phyloP scores from a whole-genome alignment of 495 filamentous ascomycete species.

The Articulospora tetracladia region DNA sequence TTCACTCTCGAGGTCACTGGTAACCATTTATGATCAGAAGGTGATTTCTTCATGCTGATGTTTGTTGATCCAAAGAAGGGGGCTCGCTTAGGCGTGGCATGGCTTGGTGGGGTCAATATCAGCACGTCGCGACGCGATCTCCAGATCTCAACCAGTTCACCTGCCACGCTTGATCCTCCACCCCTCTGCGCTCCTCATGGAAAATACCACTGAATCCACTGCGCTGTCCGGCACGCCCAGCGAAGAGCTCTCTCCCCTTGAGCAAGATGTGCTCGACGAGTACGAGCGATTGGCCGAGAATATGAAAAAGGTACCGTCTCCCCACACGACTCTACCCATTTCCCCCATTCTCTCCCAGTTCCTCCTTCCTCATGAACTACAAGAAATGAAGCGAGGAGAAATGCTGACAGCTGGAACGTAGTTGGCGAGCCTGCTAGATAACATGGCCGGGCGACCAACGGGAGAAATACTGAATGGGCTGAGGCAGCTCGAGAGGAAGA shows the following conservation, averaged over 20 bases:
- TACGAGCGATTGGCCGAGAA: conserved; percentile 85
- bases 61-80: not conserved
- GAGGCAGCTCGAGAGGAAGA: conserved; percentile 87
- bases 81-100: not conserved
- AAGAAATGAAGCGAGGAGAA: not conserved
- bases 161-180: too few relatives aligned
- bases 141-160: not conserved
- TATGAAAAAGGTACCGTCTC: conserved; percentile 74
- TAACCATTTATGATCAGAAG: too few relatives aligned
- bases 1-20: too few relatives aligned
- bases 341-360: too few relatives aligned
- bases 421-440: conserved; percentile 58
- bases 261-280: conserved; percentile 93
- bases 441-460: conserved; percentile 58
- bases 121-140: not conserved
- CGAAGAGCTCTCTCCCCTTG: conserved; percentile 64
- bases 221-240: conserved; percentile 5
- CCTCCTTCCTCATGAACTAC: not conserved
- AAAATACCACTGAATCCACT: conserved; percentile 7
- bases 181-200: too few relatives aligned
- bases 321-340: not conserved
- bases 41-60: too few relatives aligned
- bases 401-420: conserved; percentile 25
- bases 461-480: conserved; percentile 79
- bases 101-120: not conserved